Evolutionary conservation across 352 stramenopile genomes (phyloP), one percentile per base, ranked within the genome.

Genomic region (Globisporangium lucens): DNA sequence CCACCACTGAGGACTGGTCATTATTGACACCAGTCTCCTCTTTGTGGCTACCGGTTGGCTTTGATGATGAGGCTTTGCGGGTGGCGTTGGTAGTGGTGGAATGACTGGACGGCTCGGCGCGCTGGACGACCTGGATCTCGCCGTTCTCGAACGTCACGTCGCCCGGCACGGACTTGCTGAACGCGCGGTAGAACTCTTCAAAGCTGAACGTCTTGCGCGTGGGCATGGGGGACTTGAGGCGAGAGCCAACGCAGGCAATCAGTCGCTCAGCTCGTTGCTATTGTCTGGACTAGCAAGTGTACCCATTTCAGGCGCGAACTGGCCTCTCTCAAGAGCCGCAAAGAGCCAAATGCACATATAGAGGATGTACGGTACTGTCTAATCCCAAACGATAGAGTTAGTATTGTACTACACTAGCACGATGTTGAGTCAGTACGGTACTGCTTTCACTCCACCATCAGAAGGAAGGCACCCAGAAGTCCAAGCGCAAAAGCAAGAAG

Each of bases 111-210:
- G 60, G 41, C 65, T 35, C 59, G 63, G 38, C 38, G 12, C 38
- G 38, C 38, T 47, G 38, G n/a, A 87, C 60, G 52, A 86, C 73
- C 53, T 77, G 73, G 13, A 86, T 63, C 66, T 84, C 69, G 3
- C 71, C 71, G 46, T 87, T 72, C 6, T 61, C 63, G 30, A 86
- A 75, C 20, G 75, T 56, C 22, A 82, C 69, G 59, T 87, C 75
- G 13, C 65, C 72, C 9, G 73, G 60, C 47, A 91, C 78, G 24
- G 83, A 91, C 57, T 79, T 83, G 52, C 79, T 70, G 66, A 91
- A 91, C 2, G 83, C 83, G 38, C 73, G 67, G 63, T 88, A 89
- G 61, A 91, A 91, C 20, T 86, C 81, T 4, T 89, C 83, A 49
- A 91, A 91, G 33, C 65, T 80, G 61, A 78, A 83, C 29, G 69